Evolutionary conservation across 2,329 filamentous ascomycete species (phyloP).

Genomic region (Raffaelea deltoideospora): DNA sequence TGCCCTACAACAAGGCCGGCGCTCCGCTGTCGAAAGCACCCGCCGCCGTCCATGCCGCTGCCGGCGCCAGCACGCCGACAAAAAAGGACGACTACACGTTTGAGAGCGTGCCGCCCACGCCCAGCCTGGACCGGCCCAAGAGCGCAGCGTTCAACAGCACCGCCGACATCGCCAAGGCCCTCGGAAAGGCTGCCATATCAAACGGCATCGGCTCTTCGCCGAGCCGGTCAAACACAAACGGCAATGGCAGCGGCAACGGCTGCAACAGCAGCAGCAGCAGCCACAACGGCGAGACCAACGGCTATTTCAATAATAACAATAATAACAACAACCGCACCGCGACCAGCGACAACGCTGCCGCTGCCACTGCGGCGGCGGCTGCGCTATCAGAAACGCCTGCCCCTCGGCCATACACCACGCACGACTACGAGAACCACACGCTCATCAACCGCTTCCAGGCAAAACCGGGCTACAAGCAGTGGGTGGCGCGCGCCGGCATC

Average conservation of each 20-base stretch:
- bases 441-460: constrained; percentile 49
- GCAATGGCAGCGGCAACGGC: constrained; percentile 11
- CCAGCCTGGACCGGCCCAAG: constrained; percentile 54
- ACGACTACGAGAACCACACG: constrained; percentile 47
- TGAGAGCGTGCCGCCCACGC: constrained; percentile 81
- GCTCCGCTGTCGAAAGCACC: constrained; percentile 63
- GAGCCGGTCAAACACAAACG: constrained; percentile 11
- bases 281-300: constrained; percentile 12
- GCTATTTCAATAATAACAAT: constrained; percentile 17
- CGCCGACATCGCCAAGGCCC: constrained; percentile 57
- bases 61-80: too few relatives aligned
- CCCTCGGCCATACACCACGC: constrained; percentile 39
- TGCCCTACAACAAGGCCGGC: constrained; percentile 91
- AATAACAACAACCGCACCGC: constrained; percentile 19
- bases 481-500: constrained; percentile 94
- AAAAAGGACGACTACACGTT: constrained; percentile 60
- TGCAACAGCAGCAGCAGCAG: constrained; percentile 19
- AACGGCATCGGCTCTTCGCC: too few relatives aligned
- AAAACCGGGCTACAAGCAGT: constrained; percentile 92
- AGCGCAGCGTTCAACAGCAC: constrained; percentile 52
- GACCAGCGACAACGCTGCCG: constrained; percentile 21
- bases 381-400: background rate
- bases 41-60: constrained; percentile 23
- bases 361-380: constrained; percentile 7
- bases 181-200: constrained; percentile 51